Base-by-base conservation (phyloP, 768 basidiomycete species). In the Candolleomyces efflorescens region DNA sequence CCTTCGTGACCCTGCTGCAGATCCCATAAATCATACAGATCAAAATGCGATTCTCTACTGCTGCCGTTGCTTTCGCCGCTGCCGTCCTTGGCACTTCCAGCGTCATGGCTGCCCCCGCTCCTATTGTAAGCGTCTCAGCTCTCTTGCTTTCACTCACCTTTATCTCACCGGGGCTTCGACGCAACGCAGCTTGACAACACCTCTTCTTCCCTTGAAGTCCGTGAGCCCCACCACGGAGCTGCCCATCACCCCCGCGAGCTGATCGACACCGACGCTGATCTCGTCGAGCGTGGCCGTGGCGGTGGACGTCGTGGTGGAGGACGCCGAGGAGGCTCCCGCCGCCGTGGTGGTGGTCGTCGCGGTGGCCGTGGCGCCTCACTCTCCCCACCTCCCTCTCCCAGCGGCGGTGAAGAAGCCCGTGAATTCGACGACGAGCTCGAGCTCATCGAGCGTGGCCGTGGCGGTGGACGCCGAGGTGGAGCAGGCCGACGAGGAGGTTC, bases 31-130 rank as follows among this genome's bases (percentile, higher is more conserved):
- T 38, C 23, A 53, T 11, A 53, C 39, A 15, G 18, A 18, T 38
- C 23, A 53, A 20, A 17, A 53, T 53, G 51, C 51, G 51, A 18
- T 53, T 53, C 51, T 53, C 51, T n/a, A 53, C 51, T 36, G 36
- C 51, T 39, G 37, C 37, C 20, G 50, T 51, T 53, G 20, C 23
- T 18, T 38, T 53, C 37, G 51, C 51, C 15, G 51, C 51, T 53
- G 51, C 37, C 37, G 13, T 39, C 36, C 13, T 53, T 32, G 51
- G 51, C 13, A 15, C 36, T 22, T 53, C 51, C 15, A 24, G 23
- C 37, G 51, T 53, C 20, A 18, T 39, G 5, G 51, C 51, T 36
- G 22, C 18, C 37, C 51, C 51, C 51, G 22, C 38, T 17, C 18
- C 46, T 24, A 20, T 5, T 13, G 17, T 39, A 9, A 9, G 38